These are phyloP conservation scores for Sarcodon sp. DNA, from an alignment of 768 basidiomycete species.

Conservation along the genomic window DNA sequence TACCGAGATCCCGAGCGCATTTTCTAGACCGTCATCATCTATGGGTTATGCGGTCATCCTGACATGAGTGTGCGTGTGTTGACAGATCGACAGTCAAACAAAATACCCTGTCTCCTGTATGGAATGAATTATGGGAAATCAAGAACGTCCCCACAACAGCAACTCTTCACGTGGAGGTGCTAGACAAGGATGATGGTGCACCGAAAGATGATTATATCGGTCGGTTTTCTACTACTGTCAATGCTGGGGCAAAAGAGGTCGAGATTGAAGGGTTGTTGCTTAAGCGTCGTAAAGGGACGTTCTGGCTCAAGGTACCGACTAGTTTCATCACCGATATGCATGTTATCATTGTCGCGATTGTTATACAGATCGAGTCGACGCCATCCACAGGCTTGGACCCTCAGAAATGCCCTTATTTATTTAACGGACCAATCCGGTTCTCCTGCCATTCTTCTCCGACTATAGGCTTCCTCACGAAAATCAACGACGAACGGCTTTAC, in stretches of 20 bases:
- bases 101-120: conserved; percentile 47
- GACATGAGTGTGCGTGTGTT: no score
- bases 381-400: conserved; percentile 29
- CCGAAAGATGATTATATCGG: conserved; percentile 55
- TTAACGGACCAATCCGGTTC: conserved; percentile 64
- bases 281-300: conserved; percentile 39
- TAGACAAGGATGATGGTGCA: conserved; percentile 53
- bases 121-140: conserved; percentile 66
- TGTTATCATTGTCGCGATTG: background rate
- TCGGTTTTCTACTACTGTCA: conserved; percentile 38
- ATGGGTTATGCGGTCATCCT: no score
- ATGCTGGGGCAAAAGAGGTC: conserved; percentile 48
- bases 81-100: conserved; percentile 52
- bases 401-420: conserved; percentile 39
- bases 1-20: no score
- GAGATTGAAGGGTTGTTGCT: conserved; percentile 43
- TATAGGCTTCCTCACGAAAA: conserved; percentile 48
- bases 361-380: conserved; percentile 38
- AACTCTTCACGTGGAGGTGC: conserved; percentile 41
- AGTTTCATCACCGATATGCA: background rate
- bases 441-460: conserved; percentile 62
- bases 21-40: no score
- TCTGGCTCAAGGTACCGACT: conserved; percentile 50
- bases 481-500: conserved; percentile 51
- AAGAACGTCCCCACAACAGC: conserved; percentile 64